A percentile compares a stretch with the other conserved stretches of the same genome.
Conservation (phyloP, 257 asterid genomes). For the Fraxinus quadrangulata region DNA sequence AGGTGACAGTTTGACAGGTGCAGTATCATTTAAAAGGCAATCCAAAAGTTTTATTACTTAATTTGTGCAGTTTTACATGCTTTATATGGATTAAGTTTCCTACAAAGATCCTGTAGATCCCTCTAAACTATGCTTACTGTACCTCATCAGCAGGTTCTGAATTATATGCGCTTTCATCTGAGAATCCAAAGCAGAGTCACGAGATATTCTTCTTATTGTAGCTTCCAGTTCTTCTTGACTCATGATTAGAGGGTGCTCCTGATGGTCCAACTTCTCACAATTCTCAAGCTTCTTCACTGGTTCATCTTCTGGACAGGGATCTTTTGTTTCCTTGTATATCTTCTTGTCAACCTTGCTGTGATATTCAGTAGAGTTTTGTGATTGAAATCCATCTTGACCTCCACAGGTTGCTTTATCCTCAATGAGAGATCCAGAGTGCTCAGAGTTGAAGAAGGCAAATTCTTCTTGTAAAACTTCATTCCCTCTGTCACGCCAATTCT, state of each 20-base stretch:
- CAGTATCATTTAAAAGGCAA: conserved; percentile 17
- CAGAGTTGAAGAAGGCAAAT: conserved; percentile 20
- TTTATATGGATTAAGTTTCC: background rate
- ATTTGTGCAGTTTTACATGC: conserved; percentile 12
- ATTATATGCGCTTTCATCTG: conserved; percentile 57
- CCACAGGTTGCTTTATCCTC: conserved; percentile 33
- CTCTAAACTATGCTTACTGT: conserved; percentile 23
- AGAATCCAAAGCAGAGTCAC: conserved; percentile 64
- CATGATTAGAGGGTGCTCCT: conserved; percentile 51
- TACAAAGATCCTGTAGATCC: conserved; percentile 2
- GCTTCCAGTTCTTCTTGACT: conserved; percentile 71
- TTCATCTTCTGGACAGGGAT: conserved; percentile 31
- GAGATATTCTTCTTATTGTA: conserved; percentile 68
- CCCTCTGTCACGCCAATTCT: conserved; percentile 24
- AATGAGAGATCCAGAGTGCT: conserved; percentile 35
- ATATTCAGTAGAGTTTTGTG: conserved; percentile 32
- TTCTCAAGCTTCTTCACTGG: conserved; percentile 21
- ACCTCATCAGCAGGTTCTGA: conserved; percentile 82
- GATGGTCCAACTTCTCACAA: conserved; percentile 30
- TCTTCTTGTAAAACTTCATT: conserved; percentile 28
- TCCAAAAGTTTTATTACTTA: conserved; percentile 1
- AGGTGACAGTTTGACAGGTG: background rate
- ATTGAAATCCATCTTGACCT: conserved; percentile 30
- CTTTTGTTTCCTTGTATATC: conserved; percentile 36
- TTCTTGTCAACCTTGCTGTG: conserved; percentile 41